Evolutionary conservation across 768 basidiomycete species (phyloP), one percentile per base, ranked within the genome.

Genomic region (Mycena amicta): DNA sequence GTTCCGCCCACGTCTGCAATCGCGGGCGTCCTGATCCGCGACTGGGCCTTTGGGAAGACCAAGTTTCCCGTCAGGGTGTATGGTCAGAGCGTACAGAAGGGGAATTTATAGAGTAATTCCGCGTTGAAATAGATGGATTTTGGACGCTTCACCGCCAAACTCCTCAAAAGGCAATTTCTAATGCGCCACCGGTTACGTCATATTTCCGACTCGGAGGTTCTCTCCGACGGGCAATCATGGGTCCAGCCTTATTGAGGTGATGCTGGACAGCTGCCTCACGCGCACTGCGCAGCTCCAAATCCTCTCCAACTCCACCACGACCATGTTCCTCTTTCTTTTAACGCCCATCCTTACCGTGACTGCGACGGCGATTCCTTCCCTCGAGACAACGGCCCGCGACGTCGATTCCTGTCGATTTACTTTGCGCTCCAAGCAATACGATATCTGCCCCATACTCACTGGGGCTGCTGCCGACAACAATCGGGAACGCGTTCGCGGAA

Each of bases 11-110:
- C 69, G 2, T 88, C 84, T 23, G 90, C 92, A 6, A 88, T 95
- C 55, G 93, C 90, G 0, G 94, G 94, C n/a, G 84, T 90, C 28
- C 71, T 96, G 67, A 89, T 96, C 65, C 76, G 83, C 50, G 84
- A 93, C 53, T 95, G 94, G 94, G 88, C 79, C 4, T 82, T 86
- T 39, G 80, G 83, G 29, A 85, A 77, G 68, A 78, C 83, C 39
- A 66, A 70, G 27, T 80, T 80, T 59, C 59, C 71, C 1, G 52
- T 52, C 22, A 52, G 65, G 54, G 50, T 23, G 46, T 53, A 45
- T 25, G 54, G 53, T 25, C 60, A 37, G 26, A 53, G 60, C 8
- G 39, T 60, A 12, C 66, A 59, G 52, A 62, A 66, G 51, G 65
- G 65, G 2, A 65, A 63, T 56, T 53, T 69, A 51, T 66, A 68